These are phyloP conservation scores for Lithocarpus polystachyus DNA, from an alignment of 306 rosid genomes.

Conservation along the genomic window DNA sequence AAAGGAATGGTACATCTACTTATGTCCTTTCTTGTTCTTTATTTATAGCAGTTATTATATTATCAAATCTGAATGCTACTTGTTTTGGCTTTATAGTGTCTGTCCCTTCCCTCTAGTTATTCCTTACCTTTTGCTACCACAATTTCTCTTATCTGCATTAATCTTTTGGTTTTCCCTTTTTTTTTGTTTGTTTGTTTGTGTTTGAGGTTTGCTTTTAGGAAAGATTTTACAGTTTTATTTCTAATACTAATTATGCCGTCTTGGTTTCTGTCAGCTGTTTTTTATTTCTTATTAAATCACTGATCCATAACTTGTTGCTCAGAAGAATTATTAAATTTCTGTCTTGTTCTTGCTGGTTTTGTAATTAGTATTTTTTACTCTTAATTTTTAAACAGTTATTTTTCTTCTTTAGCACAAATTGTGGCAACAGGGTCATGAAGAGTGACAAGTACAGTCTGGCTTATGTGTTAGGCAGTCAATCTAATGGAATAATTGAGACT, in stretches of 20 bases:
- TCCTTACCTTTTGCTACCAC: neutral
- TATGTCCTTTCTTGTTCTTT: neutral
- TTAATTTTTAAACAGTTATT: neutral
- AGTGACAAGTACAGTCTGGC: neutral
- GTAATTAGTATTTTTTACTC: neutral
- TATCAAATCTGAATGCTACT: neutral
- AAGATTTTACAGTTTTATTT: neutral
- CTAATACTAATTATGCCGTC: neutral
- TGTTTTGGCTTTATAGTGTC: neutral
- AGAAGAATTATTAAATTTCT: neutral
- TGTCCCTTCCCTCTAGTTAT: neutral
- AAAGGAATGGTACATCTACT: conserved; percentile 48
- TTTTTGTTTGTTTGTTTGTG: neutral
- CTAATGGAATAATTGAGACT: neutral
- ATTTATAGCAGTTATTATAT: neutral
- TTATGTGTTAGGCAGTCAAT: neutral
- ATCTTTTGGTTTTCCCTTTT: neutral
- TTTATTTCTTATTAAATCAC: too few species aligned
- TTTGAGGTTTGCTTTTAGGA: neutral
- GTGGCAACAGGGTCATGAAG: neutral
- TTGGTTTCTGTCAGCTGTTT: neutral
- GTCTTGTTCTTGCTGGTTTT: neutral
- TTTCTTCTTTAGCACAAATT: neutral
- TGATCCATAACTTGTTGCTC: too few species aligned
- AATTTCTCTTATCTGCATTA: neutral